phyloP scores from a whole-genome alignment of 345 rosid species.

The Eucalyptus curtisii region DNA sequence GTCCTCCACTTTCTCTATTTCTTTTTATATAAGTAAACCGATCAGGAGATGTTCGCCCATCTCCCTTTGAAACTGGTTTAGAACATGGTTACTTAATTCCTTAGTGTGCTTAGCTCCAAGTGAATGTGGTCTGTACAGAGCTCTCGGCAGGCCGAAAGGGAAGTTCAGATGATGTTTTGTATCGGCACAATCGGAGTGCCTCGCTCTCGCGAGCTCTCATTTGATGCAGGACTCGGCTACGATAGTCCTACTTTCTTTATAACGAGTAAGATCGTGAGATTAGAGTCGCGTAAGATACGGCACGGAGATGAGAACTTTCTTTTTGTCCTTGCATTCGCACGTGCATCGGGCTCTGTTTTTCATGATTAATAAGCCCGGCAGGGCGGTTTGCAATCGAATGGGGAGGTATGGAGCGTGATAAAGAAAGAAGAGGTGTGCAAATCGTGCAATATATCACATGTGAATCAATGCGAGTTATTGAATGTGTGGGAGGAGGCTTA shows the following conservation, averaged over 20 bases:
- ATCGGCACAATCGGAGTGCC: neutral
- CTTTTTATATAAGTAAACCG: neutral
- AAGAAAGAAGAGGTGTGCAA: neutral
- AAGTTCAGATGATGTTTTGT: neutral
- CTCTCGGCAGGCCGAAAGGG: neutral
- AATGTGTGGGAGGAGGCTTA: neutral
- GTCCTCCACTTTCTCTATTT: neutral
- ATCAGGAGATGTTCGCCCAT: neutral
- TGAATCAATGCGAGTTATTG: neutral
- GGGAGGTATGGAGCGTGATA: neutral
- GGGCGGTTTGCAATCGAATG: neutral
- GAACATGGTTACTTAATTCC: neutral
- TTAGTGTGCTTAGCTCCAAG: neutral
- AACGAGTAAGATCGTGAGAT: neutral
- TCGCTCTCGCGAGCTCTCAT: neutral
- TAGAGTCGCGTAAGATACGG: neutral
- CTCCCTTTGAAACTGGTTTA: neutral
- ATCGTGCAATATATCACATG: rapidly evolving
- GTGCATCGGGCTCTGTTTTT: neutral
- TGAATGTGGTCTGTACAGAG: neutral
- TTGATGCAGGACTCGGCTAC: neutral
- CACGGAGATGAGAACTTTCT: neutral
- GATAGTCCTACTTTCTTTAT: neutral
- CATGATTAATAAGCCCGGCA: too few species aligned
- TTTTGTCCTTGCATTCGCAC: neutral